A percentile compares a stretch with the other conserved stretches of the same genome.
These are phyloP conservation scores for Botrytis squamosa DNA, from an alignment of 2,329 filamentous ascomycete genomes.

Conservation along the genomic window DNA sequence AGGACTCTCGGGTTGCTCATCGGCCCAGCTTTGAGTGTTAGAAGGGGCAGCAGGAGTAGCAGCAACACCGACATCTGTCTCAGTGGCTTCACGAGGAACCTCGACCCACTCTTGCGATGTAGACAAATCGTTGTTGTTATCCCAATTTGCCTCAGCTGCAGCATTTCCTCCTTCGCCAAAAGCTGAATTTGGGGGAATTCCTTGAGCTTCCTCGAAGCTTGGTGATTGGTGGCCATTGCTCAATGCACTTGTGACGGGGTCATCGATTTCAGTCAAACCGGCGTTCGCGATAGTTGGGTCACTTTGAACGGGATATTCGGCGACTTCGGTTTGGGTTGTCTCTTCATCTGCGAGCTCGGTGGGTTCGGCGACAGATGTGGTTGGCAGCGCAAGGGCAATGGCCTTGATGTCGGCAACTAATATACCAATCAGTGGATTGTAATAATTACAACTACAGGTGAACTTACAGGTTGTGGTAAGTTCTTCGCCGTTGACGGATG, in stretches of 20 bases:
- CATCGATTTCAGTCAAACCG: slow-evolving; percentile 65
- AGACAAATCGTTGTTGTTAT: slow-evolving; percentile 43
- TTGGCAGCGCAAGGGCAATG: slow-evolving; percentile 54
- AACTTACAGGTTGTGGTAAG: slow-evolving; percentile 70
- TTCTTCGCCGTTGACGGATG: slow-evolving; percentile 62
- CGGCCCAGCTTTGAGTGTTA: slow-evolving; percentile 73
- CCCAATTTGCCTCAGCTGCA: slow-evolving; percentile 67
- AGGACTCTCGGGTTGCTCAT: slow-evolving; percentile 65
- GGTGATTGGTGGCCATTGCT: slow-evolving; percentile 48
- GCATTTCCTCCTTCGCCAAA: slow-evolving; percentile 55
- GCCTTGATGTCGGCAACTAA: slow-evolving; percentile 60
- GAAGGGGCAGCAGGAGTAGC: slow-evolving; percentile 55
- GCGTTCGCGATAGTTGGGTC: slow-evolving; percentile 69
- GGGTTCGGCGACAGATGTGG: slow-evolving; percentile 38
- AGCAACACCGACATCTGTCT: slow-evolving; percentile 66
- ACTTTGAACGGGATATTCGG: slow-evolving; percentile 46
- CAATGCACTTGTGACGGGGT: slow-evolving; percentile 43
- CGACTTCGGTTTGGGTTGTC: slow-evolving; percentile 35
- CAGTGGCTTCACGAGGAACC: slow-evolving; percentile 71
- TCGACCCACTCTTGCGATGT: slow-evolving; percentile 45
- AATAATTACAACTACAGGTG: neutral
- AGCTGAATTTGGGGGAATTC: slow-evolving; percentile 50
- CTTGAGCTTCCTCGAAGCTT: slow-evolving; percentile 37
- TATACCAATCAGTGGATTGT: slow-evolving; percentile 19
- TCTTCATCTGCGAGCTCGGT: slow-evolving; percentile 39